Conservation (phyloP, 1,284 basidiomycete genomes). For the Nidula niveotomentosa region DNA sequence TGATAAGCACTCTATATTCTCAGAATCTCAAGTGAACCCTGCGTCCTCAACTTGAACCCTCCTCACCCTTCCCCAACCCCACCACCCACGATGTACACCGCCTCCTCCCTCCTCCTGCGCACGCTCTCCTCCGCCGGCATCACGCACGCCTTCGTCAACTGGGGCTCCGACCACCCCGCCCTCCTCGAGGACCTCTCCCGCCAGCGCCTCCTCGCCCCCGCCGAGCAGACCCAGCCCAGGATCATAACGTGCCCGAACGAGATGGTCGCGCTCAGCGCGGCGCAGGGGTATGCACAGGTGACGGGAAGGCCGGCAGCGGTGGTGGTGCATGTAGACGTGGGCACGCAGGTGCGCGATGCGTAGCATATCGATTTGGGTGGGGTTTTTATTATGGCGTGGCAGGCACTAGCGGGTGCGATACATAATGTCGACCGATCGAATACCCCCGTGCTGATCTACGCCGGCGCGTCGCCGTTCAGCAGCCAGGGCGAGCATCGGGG, state of each 20-base stretch:
- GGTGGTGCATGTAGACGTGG: conserved; percentile 73
- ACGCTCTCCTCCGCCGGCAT: conserved; percentile 60
- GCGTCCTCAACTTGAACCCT: no score
- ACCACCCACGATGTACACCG: conserved; percentile 41
- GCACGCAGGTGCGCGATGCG: conserved; percentile 51
- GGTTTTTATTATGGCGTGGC: conserved; percentile 1
- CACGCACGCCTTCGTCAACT: conserved; percentile 73
- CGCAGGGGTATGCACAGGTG: conserved; percentile 69
- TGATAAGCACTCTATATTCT: no score
- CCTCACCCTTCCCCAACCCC: not conserved
- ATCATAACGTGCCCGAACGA: conserved; percentile 74
- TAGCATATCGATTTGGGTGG: not conserved
- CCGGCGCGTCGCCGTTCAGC: conserved; percentile 65
- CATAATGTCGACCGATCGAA: conserved; percentile 67
- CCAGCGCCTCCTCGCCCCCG: conserved; percentile 37
- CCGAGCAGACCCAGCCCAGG: conserved; percentile 38
- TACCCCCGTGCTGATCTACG: conserved; percentile 69
- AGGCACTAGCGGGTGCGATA: conserved; percentile 69
- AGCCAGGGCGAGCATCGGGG: conserved; percentile 55
- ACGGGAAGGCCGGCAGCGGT: conserved; percentile 67
- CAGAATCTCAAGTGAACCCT: no score
- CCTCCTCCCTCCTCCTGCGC: conserved; percentile 58
- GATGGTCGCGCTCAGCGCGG: conserved; percentile 72
- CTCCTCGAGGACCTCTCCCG: conserved; percentile 66
- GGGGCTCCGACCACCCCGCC: conserved; percentile 74